Conservation (phyloP, 495 filamentous ascomycete species). For the Chaetomium cochliodes region DNA sequence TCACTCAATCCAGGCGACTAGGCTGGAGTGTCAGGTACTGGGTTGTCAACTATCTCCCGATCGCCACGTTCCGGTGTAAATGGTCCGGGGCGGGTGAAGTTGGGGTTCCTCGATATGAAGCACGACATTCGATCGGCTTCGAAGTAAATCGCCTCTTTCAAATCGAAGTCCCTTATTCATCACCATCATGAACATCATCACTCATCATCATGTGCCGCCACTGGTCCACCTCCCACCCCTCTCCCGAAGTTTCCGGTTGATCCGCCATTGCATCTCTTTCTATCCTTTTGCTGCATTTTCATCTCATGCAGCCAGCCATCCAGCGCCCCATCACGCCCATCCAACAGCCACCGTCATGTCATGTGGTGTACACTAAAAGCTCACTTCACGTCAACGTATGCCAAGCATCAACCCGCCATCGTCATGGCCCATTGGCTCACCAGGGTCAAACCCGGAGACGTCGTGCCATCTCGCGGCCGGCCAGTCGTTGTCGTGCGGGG, state of each 20-base stretch:
- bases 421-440: conserved; percentile 1
- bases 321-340: no score
- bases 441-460: not conserved
- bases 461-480: not conserved
- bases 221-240: no score
- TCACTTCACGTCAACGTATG: conserved; percentile 8
- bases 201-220: conserved; percentile 5
- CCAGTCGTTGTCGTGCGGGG: not conserved
- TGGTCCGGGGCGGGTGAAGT: not conserved
- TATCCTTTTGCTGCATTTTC: not conserved
- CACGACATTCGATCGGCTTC: not conserved
- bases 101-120: not conserved
- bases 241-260: not conserved
- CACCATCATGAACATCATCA: not conserved
- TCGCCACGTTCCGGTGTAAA: not conserved
- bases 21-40: not conserved
- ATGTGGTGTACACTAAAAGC: not conserved
- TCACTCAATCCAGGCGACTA: no score
- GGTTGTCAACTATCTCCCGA: not conserved
- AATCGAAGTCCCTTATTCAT: not conserved
- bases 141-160: not conserved
- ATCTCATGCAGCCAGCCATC: not conserved
- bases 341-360: not conserved
- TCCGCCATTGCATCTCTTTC: not conserved
- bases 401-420: conserved; percentile 12